Evolutionary conservation across 176 grass and related monocot genomes (phyloP).

Genomic region (Triticum urartu): DNA sequence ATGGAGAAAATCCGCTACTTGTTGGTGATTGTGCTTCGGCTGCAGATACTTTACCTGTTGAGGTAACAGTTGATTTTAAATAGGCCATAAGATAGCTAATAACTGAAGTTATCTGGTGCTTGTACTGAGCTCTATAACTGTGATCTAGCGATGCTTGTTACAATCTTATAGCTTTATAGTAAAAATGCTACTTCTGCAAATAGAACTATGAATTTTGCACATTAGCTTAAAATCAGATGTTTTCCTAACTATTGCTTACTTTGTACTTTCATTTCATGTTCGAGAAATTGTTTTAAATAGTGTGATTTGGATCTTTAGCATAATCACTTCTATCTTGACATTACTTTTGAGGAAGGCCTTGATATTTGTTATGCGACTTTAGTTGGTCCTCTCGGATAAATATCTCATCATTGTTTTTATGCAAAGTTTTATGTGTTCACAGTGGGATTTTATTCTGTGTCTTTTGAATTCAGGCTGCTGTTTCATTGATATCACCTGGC

Average conservation of each 20-base stretch:
- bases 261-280: conserved; percentile 15
- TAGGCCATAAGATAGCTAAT: conserved; percentile 4
- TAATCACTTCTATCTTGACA: neutral
- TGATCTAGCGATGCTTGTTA: conserved; percentile 21
- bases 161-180: conserved; percentile 1
- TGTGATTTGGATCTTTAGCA: neutral
- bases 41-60: conserved; percentile 72
- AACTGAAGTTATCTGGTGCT: conserved; percentile 3
- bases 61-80: conserved; percentile 50
- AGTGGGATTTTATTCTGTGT: conserved; percentile 10
- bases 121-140: neutral
- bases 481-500: conserved; percentile 73
- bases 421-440: conserved; percentile 13
- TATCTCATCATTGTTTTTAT: conserved; percentile 2
- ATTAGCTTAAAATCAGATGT: conserved; percentile 4
- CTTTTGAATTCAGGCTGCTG: conserved; percentile 57
- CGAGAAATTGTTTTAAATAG: neutral
- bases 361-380: conserved; percentile 3
- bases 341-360: conserved; percentile 11
- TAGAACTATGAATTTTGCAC: conserved; percentile 16
- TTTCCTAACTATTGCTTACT: conserved; percentile 27
- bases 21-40: conserved; percentile 73
- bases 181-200: conserved; percentile 18
- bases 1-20: conserved; percentile 79
- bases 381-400: conserved; percentile 17